These are phyloP conservation scores for Hymenoscyphus scutula DNA, from an alignment of 2,329 filamentous ascomycete genomes.

Conservation along the genomic window DNA sequence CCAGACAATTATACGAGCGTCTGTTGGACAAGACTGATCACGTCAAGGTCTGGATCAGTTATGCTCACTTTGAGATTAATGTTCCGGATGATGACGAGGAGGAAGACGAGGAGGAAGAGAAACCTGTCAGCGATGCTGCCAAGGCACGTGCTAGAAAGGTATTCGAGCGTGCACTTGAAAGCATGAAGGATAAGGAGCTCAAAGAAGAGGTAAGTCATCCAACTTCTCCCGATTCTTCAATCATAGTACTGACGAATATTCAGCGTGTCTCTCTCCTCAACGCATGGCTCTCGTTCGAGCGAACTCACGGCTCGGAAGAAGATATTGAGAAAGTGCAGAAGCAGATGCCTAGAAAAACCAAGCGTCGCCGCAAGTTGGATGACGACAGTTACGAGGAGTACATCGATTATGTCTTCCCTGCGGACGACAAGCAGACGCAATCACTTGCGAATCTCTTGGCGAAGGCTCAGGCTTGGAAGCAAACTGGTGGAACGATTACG, in stretches of 20 bases:
- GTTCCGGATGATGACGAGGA: constrained; percentile 73
- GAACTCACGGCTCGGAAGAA: constrained; percentile 71
- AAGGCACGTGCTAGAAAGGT: constrained; percentile 78
- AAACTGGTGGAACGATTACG: constrained; percentile 34
- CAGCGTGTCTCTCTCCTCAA: constrained; percentile 83
- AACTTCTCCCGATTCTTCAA: not conserved
- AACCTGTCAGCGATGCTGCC: constrained; percentile 74
- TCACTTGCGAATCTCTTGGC: constrained; percentile 81
- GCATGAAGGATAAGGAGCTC: constrained; percentile 84
- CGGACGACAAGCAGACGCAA: constrained; percentile 82
- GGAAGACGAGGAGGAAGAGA: constrained; percentile 55
- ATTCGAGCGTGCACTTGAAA: constrained; percentile 81
- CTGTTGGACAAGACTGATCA: constrained; percentile 94
- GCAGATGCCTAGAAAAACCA: constrained; percentile 90
- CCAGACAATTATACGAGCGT: constrained; percentile 81
- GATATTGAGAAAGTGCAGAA: constrained; percentile 82
- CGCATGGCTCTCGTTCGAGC: constrained; percentile 90
- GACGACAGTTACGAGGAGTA: constrained; percentile 96
- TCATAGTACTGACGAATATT: constrained; percentile 35
- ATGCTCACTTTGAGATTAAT: constrained; percentile 97
- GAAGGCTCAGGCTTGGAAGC: constrained; percentile 73
- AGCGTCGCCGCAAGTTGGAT: constrained; percentile 87
- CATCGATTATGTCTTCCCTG: constrained; percentile 94
- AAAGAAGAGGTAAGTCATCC: constrained; percentile 68
- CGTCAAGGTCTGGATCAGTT: constrained; percentile 98